A percentile compares a stretch with the other conserved stretches of the same genome.
These are phyloP conservation scores for Thoreauomyces humboldtii DNA, from an alignment of 192 early-diverging fungal species.

Conservation along the genomic window DNA sequence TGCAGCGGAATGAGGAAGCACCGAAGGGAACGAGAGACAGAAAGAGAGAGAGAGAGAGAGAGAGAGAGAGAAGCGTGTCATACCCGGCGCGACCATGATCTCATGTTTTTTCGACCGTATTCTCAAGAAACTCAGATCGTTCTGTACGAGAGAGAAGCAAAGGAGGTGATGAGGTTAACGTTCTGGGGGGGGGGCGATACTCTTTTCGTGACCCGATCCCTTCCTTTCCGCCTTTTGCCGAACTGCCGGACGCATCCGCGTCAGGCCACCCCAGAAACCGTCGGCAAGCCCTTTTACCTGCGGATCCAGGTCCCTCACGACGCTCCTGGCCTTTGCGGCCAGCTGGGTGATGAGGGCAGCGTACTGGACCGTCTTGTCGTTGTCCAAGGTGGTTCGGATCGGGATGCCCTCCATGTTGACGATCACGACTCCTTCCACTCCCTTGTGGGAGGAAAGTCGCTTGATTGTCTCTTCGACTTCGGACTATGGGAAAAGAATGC, in stretches of 20 bases:
- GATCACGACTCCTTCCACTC: slow-evolving; percentile 84
- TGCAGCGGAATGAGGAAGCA: too few species aligned
- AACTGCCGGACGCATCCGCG: too few species aligned
- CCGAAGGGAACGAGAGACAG: too few species aligned
- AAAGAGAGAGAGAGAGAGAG: too few species aligned
- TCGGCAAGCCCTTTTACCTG: slow-evolving; percentile 66
- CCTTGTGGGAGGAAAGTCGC: slow-evolving; percentile 82
- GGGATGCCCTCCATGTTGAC: slow-evolving; percentile 88
- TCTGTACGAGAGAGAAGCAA: slow-evolving; percentile 44
- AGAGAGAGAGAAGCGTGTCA: too few species aligned
- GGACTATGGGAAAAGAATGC: slow-evolving; percentile 37
- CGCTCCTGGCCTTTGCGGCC: slow-evolving; percentile 68
- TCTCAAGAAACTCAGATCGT: slow-evolving; percentile 91
- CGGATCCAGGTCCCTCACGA: slow-evolving; percentile 78
- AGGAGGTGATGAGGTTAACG: background rate
- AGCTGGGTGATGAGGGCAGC: slow-evolving; percentile 81
- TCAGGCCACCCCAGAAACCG: too few species aligned
- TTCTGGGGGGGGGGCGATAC: too few species aligned
- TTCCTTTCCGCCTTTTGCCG: too few species aligned
- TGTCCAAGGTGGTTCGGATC: slow-evolving; percentile 85
- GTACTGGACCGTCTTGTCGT: slow-evolving; percentile 75
- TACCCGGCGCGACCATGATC: slow-evolving; percentile 93
- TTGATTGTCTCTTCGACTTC: slow-evolving; percentile 95
- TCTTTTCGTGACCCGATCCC: too few species aligned
- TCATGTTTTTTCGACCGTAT: slow-evolving; percentile 94